phyloP scores from a whole-genome alignment of 2,329 filamentous ascomycete species.

The Paramyrothecium roridum region DNA sequence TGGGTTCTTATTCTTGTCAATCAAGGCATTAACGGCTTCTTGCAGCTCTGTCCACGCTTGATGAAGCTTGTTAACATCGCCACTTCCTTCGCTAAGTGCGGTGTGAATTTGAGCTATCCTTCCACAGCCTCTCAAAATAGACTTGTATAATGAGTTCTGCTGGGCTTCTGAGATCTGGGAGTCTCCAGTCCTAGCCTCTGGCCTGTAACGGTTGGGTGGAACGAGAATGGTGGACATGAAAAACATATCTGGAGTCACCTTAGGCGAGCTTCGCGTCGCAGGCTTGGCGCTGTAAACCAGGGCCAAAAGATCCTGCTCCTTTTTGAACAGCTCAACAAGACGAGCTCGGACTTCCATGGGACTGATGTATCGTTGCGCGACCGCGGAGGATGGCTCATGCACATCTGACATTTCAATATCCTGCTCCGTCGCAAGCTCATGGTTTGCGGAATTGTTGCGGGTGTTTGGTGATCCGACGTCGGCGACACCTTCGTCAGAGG shows the following conservation, averaged over 20 bases:
- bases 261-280: constrained; percentile 49
- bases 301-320: constrained; percentile 78
- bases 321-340: constrained; percentile 76
- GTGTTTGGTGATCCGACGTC: constrained; percentile 55
- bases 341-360: constrained; percentile 80
- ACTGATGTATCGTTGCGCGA: constrained; percentile 70
- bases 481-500: constrained; percentile 67
- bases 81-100: constrained; percentile 41
- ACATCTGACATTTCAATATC: constrained; percentile 29
- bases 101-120: constrained; percentile 68
- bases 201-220: constrained; percentile 87
- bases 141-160: constrained; percentile 84
- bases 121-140: constrained; percentile 73
- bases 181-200: constrained; percentile 77
- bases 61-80: constrained; percentile 68
- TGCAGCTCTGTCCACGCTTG: constrained; percentile 82
- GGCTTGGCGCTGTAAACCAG: constrained; percentile 82
- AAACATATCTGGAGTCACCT: constrained; percentile 83
- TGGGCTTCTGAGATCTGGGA: constrained; percentile 82
- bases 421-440: constrained; percentile 45
- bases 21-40: constrained; percentile 86
- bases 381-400: constrained; percentile 12
- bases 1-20: constrained; percentile 85
- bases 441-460: constrained; percentile 29
- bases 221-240: constrained; percentile 85